phyloP scores from a whole-genome alignment of 1,139 yeast species.

The Kazachstania sp. region DNA sequence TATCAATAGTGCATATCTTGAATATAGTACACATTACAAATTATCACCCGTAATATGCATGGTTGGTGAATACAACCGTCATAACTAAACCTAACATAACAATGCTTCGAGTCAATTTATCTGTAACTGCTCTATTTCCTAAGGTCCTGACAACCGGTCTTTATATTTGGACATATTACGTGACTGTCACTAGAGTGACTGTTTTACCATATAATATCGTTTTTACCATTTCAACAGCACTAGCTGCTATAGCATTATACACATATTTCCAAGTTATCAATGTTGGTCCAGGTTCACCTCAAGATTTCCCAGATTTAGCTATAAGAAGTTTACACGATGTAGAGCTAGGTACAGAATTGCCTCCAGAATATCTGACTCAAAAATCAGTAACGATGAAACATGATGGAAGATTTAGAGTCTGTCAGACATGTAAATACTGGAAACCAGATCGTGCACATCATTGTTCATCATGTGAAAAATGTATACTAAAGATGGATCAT shows the following conservation, averaged over 20 bases:
- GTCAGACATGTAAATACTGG: constrained; percentile 73
- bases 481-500: constrained; percentile 78
- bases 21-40: too few species aligned
- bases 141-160: constrained; percentile 16
- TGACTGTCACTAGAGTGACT: constrained; percentile 13
- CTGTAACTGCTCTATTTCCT: constrained; percentile 18
- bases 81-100: too few species aligned
- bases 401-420: constrained; percentile 44
- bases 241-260: constrained; percentile 21
- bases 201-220: constrained; percentile 9
- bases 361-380: constrained; percentile 34
- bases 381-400: constrained; percentile 35
- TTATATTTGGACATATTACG: constrained; percentile 19
- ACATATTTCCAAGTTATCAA: constrained; percentile 49
- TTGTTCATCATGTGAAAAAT: constrained; percentile 62
- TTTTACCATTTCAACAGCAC: constrained; percentile 5
- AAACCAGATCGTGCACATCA: constrained; percentile 94
- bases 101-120: background rate
- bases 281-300: constrained; percentile 60
- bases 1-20: too few species aligned
- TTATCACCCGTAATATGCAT: too few species aligned
- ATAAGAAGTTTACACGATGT: constrained; percentile 25
- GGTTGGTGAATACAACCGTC: too few species aligned
- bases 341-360: constrained; percentile 29
- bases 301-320: constrained; percentile 39